Evolutionary conservation across 805 yeast species (phyloP).

Genomic region (Wickerhamiella galacta): DNA sequence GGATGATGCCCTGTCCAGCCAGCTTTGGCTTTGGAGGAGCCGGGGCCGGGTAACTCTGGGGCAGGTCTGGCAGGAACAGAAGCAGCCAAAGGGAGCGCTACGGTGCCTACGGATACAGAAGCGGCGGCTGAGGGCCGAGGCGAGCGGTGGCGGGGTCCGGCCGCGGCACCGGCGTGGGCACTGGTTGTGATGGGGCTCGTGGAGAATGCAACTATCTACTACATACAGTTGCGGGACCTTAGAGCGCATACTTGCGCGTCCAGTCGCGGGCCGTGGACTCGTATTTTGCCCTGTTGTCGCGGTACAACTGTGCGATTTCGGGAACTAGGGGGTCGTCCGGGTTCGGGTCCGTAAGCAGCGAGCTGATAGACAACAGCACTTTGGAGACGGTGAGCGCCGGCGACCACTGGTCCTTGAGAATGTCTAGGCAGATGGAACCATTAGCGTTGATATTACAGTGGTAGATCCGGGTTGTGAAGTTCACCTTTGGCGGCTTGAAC

Average conservation of each 20-base stretch:
- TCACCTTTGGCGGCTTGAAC: conserved; percentile 90
- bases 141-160: no score
- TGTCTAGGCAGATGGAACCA: conserved; percentile 93
- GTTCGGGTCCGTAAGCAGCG: conserved; percentile 90
- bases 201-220: no score
- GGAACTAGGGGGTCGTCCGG: conserved; percentile 99
- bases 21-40: no score
- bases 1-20: no score
- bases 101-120: no score
- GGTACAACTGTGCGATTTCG: conserved; percentile 91
- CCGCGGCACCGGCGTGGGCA: no score
- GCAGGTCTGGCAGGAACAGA: no score
- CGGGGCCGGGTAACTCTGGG: no score
- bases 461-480: conserved; percentile 87
- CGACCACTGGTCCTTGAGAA: conserved; percentile 96
- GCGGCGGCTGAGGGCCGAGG: no score
- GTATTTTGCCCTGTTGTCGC: conserved; percentile 82
- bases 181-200: not conserved
- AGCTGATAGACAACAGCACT: conserved; percentile 85
- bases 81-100: no score
- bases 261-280: conserved; percentile 97
- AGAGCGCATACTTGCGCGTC: conserved; percentile 96
- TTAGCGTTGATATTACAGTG: conserved; percentile 94
- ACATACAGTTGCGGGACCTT: no score
- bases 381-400: conserved; percentile 95